Evolutionary conservation across 164 flowering plant species (phyloP).

Genomic region (Stephania cephalantha): DNA sequence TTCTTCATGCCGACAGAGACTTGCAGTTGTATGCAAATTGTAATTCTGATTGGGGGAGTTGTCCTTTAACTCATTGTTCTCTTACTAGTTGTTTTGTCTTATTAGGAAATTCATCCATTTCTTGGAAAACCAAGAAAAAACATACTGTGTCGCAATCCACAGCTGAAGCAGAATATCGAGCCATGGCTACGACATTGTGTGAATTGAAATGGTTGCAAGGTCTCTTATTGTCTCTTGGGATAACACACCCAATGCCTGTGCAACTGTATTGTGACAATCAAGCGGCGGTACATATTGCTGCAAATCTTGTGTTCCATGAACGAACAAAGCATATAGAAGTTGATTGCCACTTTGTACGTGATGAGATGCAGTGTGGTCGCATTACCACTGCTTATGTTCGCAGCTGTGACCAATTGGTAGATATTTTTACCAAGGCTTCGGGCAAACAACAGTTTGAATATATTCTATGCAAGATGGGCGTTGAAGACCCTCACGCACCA

Average conservation of each 20-base stretch:
- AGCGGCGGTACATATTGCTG: neutral
- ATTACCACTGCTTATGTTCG: neutral
- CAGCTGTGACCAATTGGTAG: neutral
- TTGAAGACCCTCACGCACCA: neutral
- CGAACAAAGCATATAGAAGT: neutral
- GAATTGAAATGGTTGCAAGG: neutral
- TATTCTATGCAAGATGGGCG: neutral
- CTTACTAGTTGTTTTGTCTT: too few species aligned
- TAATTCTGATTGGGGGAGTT: too few species aligned
- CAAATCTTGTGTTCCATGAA: neutral
- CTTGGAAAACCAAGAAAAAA: conserved; percentile 3
- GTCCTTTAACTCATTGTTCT: neutral
- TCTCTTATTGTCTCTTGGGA: neutral
- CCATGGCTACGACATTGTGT: neutral
- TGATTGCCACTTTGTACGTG: neutral
- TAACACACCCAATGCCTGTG: neutral
- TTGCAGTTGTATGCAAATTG: too few species aligned
- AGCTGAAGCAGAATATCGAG: conserved; percentile 2
- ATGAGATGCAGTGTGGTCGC: neutral
- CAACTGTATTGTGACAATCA: conserved; percentile 2
- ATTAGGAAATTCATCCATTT: neutral
- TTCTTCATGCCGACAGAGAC: too few species aligned
- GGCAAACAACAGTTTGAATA: neutral
- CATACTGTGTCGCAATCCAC: neutral
- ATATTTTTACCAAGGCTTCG: neutral